Evolutionary conservation across 1,284 basidiomycete genomes (phyloP), one percentile per base, ranked within the genome.

Genomic region (Boletus sp.): DNA sequence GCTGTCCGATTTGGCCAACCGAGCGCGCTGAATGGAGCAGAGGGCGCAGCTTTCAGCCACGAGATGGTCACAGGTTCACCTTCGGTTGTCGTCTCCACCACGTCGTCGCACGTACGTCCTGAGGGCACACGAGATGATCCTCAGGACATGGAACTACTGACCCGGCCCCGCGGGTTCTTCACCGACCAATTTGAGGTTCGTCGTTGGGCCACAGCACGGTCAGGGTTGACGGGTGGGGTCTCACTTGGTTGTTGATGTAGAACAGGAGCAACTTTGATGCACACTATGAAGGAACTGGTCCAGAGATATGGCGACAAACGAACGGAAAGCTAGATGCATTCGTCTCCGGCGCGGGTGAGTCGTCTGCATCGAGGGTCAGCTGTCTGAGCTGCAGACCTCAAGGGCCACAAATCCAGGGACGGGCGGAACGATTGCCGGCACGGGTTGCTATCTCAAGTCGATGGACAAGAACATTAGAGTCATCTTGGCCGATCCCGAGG

Each of bases 251-350:
- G 19, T 44, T 16, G 16, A 20, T 46, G 27, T 58, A 93, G 84
- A 98, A 94, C 66, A 76, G 76, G 53, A 91, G 88, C 61, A 98
- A 99, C 62, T 93, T 85, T 64, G 76, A 85, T 52, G 94, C 95
- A 0, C 96, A 99, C 65, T 92, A 82, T 59, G 70, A 82, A 30
- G 89, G 91, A 1, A 99, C 95, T 0, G 96, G 92, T 0, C 94
- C 94, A 0, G 96, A 99, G 70, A 93, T 99, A 33, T 93, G 94
- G 85, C 76, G 85, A 42, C 96, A 99, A 64, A 94, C 91, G 0
- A 86, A 83, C 55, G 94, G 94, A 1, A 70, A 72, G 19, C 57
- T 97, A 1, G 79, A 90, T 59, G 93, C 88, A 3, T 98, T 98
- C 61, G 87, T 99, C 23, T 84, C 88, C n/a, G 96, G 96, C 1